Evolutionary conservation across 2,329 filamentous ascomycete species (phyloP), one percentile per base, ranked within the genome.

Genomic region (Penicillium occitanis): DNA sequence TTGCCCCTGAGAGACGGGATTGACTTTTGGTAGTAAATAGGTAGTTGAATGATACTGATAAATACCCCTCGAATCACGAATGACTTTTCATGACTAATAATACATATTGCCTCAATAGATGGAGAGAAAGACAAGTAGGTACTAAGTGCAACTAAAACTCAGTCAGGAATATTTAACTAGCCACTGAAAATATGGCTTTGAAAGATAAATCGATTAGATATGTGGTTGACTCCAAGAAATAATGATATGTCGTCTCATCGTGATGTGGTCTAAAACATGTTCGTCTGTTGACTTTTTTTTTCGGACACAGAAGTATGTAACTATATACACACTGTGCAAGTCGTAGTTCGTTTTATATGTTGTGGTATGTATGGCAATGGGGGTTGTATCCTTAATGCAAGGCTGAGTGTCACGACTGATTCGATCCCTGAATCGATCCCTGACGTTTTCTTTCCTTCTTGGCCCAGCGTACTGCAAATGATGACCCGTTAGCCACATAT

Each of bases 361-460:
- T 22, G n/a, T n/a, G 14, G 7, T 30, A 53, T 55, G 14, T 13
- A 19, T 10, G 28, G 19, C 3, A 3, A 8, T 6, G 3, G 48
- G 22, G 2, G 2, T 33, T 6, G 28, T 19, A 30, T 11, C 11
- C 51, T 10, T 4, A 1, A 53, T 53, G 51, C 17, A 8, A 10
- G 11, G 17, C 2, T 19, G 33, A 57, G 17, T 19, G 10, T 64
- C 57, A 61, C 6, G 57, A 40, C 28, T 19, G 40, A 57, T 11
- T 66, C 30, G 61, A 63, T 37, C 46, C 46, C 30, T 57, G 65
- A 11, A 48, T 30, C 13, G 65, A 66, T n/a, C 61, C 65, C 53
- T 66, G 75, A 28, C 78, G 82, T 72, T 92, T 94, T 83, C 95
- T 95, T 75, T 95, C 91, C 75, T 91, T 93, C 73, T 86, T 87